Evolutionary conservation across 2,329 filamentous ascomycete species (phyloP).

Genomic region (Berkeleyomyces basicola): DNA sequence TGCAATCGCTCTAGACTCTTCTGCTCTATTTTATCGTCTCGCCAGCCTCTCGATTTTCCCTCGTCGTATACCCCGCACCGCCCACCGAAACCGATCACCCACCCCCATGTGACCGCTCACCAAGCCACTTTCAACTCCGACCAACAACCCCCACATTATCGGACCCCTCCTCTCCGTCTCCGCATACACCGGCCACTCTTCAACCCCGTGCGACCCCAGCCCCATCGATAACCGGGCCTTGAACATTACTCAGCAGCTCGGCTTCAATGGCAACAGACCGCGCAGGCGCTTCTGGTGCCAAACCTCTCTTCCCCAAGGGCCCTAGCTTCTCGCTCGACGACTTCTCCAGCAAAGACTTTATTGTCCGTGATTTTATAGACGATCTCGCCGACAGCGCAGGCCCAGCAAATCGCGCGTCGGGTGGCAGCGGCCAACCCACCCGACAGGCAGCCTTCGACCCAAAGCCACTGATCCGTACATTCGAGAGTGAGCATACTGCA

Average conservation of each 20-base stretch:
- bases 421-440: slow-evolving; percentile 25
- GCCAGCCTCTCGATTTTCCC: too few relatives aligned
- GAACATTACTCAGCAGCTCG: not conserved
- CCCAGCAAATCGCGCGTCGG: slow-evolving; percentile 64
- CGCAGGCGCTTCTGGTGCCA: slow-evolving; percentile 31
- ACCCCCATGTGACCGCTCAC: too few relatives aligned
- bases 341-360: slow-evolving; percentile 82
- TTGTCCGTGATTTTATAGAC: slow-evolving; percentile 95
- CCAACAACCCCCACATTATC: not conserved
- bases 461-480: slow-evolving; percentile 89
- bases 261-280: slow-evolving; percentile 8
- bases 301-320: slow-evolving; percentile 58
- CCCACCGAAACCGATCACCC: too few relatives aligned
- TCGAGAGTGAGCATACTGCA: slow-evolving; percentile 45
- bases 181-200: not conserved
- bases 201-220: not conserved
- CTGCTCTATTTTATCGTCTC: too few relatives aligned
- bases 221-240: not conserved
- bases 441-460: slow-evolving; percentile 62
- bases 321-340: slow-evolving; percentile 78
- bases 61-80: too few relatives aligned
- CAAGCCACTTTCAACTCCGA: not conserved
- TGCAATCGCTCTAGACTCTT: too few relatives aligned
- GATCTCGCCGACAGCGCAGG: slow-evolving; percentile 72
- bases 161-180: not conserved